Conservation (phyloP, 1,284 basidiomycete species). For the Neonothopanus nambi region DNA sequence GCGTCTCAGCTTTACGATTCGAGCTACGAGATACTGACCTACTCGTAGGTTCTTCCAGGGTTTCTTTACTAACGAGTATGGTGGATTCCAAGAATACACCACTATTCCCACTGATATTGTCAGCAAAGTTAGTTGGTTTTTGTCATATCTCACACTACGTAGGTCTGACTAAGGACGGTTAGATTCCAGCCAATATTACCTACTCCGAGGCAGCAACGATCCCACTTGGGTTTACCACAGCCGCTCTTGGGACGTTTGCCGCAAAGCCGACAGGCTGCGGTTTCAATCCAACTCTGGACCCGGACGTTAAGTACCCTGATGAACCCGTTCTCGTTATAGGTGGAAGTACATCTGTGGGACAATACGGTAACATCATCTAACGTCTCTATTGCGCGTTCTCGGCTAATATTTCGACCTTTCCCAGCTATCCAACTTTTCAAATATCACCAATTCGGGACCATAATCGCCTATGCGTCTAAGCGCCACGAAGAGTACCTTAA, state of each 20-base stretch:
- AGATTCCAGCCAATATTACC: conserved; percentile 43
- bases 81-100: conserved; percentile 53
- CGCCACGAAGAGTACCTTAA: conserved; percentile 34
- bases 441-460: conserved; percentile 37
- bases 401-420: conserved; percentile 21
- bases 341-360: conserved; percentile 29
- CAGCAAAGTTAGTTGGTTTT: conserved; percentile 43
- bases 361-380: conserved; percentile 26
- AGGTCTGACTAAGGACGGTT: background rate
- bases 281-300: conserved; percentile 28
- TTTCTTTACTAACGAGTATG: conserved; percentile 34
- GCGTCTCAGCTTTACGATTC: conserved; percentile 16
- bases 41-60: conserved; percentile 42
- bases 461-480: conserved; percentile 40
- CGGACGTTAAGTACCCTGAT: conserved; percentile 33
- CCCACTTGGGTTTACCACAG: conserved; percentile 39
- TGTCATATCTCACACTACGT: background rate
- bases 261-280: conserved; percentile 30
- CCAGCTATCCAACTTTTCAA: conserved; percentile 41
- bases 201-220: conserved; percentile 45
- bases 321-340: conserved; percentile 24
- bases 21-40: background rate
- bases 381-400: background rate
- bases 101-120: conserved; percentile 39
- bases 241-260: conserved; percentile 38